Percentiles rank a stretch among this genome's conserved stretches.
These are phyloP conservation scores for Emmonsiellopsis sp. DNA, from an alignment of 2,329 filamentous ascomycete species.

Conservation along the genomic window DNA sequence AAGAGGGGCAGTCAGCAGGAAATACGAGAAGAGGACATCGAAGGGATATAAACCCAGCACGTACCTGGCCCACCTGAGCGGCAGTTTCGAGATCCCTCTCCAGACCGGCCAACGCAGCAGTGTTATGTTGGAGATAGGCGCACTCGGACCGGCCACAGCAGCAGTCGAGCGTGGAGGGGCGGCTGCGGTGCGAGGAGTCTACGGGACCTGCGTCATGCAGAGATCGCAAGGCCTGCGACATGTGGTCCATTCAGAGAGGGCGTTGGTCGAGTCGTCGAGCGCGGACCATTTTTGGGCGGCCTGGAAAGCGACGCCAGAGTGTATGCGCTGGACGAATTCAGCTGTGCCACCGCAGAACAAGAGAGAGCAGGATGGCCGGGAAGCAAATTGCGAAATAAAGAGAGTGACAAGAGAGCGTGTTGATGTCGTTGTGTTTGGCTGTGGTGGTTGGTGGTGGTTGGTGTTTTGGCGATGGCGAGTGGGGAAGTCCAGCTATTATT, in stretches of 20 bases:
- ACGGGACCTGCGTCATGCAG: constrained; percentile 1
- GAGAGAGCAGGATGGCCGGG: no score
- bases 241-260: constrained; percentile 3
- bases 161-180: constrained; percentile 41
- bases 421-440: no score
- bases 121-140: constrained; percentile 71
- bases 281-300: constrained; percentile 1
- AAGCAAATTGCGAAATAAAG: no score
- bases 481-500: no score
- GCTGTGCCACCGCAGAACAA: background rate
- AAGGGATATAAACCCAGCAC: constrained; percentile 11
- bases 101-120: constrained; percentile 64
- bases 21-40: background rate
- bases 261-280: background rate
- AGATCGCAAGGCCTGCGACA: background rate
- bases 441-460: no score
- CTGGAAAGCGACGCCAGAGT: background rate
- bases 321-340: background rate
- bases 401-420: no score
- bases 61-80: constrained; percentile 83
- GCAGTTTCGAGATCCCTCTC: constrained; percentile 83
- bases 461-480: no score
- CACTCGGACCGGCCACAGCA: constrained; percentile 81
- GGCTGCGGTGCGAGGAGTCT: constrained; percentile 1
- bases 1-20: constrained; percentile 12